Base-by-base conservation (phyloP, 345 rosid species). In the Populus pruinosa region DNA sequence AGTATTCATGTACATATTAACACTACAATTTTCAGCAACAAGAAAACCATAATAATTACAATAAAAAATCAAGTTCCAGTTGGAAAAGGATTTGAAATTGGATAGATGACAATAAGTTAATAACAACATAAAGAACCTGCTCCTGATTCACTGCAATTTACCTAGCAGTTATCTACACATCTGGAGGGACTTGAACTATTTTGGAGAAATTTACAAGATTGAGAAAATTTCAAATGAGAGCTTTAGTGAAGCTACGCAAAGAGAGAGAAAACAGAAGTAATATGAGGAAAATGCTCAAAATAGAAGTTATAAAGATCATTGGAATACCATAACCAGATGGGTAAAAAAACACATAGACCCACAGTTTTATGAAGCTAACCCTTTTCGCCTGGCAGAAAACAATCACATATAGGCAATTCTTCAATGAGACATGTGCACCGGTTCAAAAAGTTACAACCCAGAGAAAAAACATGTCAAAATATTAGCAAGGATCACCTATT, bases 401-500 rank as follows among this genome's bases (percentile, higher is more conserved):
- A 65, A 33, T 74, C 33, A 41, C 2, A 27, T 31, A n/a, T 31
- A 64, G 36, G 25, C n/a, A 59, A 21, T 55, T 64, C 39, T 47
- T 27, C 12, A 73, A 13, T 2, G 6, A 66, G 7, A 49, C 31
- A 68, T 20, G 65, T 5, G 17, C 29, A 66, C 31, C 7, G 8
- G 64, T 69, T 36, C 33, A 53, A 39, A 41, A 63, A 35, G 16
- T 21, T 25, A 69, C 29, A 62, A 36, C 27, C 36, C 25, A 33
- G 43, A 47, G 33, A 14, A 50, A 73, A 74, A 20, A 38, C 43
- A 36, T 66, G 33, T 77, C 35, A 55, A 67, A 53, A 67, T 17
- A 20, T 36, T 38, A 68, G 27, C 17, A 65, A 8, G 12, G 23
- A 74, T 78, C 71, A 94, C 99, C 99, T 91, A 72, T 87, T 69